Conservation (phyloP, 495 filamentous ascomycete genomes). For the Neurospora sp. region DNA sequence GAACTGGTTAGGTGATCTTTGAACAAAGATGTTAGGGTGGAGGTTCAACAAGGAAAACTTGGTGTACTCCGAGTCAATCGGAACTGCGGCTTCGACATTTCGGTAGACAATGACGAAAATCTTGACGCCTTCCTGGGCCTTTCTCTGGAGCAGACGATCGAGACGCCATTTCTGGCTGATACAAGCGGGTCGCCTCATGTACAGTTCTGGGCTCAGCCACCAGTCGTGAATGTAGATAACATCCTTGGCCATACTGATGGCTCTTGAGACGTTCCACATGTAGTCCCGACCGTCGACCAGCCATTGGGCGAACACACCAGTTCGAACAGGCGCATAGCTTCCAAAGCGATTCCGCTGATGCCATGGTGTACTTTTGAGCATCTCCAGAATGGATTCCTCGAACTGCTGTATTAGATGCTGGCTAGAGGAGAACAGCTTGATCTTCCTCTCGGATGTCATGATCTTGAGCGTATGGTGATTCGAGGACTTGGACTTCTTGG, state of each 20-base stretch:
- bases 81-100: slow-evolving; percentile 95
- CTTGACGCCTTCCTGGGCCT: slow-evolving; percentile 92
- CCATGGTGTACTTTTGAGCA: slow-evolving; percentile 75
- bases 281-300: slow-evolving; percentile 94
- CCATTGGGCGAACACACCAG: slow-evolving; percentile 87
- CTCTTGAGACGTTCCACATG: slow-evolving; percentile 98
- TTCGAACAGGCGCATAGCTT: slow-evolving; percentile 87
- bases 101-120: slow-evolving; percentile 97
- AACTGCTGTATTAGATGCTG: slow-evolving; percentile 86
- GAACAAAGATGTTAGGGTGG: slow-evolving; percentile 91
- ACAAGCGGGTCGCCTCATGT: slow-evolving; percentile 87
- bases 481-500: slow-evolving; percentile 31
- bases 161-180: slow-evolving; percentile 99
- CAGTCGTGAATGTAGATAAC: slow-evolving; percentile 99
- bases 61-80: slow-evolving; percentile 97
- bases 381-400: slow-evolving; percentile 79
- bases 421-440: slow-evolving; percentile 86
- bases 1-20: slow-evolving; percentile 93
- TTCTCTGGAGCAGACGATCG: slow-evolving; percentile 86
- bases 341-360: slow-evolving; percentile 73
- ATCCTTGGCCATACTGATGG: slow-evolving; percentile 95
- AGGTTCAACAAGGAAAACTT: slow-evolving; percentile 96
- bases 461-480: slow-evolving; percentile 79
- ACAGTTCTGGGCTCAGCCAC: slow-evolving; percentile 96
- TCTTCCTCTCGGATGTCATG: slow-evolving; percentile 75